Evolutionary conservation across 176 grass and related monocot species (phyloP).

Genomic region (Dactylis glomerata): DNA sequence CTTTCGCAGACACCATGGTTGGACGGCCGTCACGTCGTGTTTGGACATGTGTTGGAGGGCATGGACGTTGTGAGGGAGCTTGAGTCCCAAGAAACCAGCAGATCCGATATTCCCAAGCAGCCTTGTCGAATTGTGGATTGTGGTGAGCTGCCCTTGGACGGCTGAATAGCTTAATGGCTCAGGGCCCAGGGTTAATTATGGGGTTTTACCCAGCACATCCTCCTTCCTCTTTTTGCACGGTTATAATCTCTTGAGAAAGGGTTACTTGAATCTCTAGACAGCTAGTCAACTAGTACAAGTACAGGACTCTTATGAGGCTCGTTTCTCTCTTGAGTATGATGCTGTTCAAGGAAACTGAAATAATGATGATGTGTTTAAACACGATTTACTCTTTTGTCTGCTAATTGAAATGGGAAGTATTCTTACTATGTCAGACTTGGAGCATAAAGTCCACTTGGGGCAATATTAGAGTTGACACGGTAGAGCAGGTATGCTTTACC

Average conservation of each 20-base stretch:
- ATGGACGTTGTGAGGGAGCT: constrained; percentile 65
- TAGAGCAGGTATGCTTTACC: neutral
- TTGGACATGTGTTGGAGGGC: constrained; percentile 63
- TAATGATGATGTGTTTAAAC: neutral
- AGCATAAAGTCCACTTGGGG: neutral
- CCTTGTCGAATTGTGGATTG: constrained; percentile 57
- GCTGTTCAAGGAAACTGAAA: neutral
- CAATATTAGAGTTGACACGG: neutral
- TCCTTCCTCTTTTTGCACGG: neutral
- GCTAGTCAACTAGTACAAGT: neutral
- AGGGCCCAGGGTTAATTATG: neutral
- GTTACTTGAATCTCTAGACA: neutral
- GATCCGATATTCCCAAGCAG: constrained; percentile 42
- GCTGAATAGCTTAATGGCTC: constrained; percentile 20
- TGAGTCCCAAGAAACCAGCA: constrained; percentile 64
- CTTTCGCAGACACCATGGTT: constrained; percentile 59
- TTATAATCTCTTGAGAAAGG: neutral
- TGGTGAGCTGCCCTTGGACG: constrained; percentile 47
- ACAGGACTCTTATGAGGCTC: neutral
- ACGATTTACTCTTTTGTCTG: neutral
- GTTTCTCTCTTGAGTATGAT: neutral
- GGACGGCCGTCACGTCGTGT: constrained; percentile 61
- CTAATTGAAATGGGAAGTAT: neutral
- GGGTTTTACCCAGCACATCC: neutral
- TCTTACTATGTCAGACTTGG: neutral